Conservation (phyloP, 768 basidiomycete genomes). For the Lactifluus echinatus region DNA sequence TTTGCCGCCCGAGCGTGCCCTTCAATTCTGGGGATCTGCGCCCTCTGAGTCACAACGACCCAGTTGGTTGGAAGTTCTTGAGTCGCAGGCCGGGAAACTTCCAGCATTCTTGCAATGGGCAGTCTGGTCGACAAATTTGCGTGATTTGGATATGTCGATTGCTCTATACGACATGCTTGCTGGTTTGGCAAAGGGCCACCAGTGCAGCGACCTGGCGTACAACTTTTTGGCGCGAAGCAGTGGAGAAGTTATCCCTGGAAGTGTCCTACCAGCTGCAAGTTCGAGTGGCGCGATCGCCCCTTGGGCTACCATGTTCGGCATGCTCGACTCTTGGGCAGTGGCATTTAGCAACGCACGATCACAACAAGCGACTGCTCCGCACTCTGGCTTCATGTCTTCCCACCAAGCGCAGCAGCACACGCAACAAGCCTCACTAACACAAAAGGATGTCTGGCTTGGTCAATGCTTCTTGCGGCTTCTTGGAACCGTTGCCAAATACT, state of each 20-base stretch:
- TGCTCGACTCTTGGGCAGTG: slow-evolving; percentile 67
- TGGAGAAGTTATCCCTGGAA: slow-evolving; percentile 58
- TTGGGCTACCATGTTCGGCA: slow-evolving; percentile 68
- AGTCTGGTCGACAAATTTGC: slow-evolving; percentile 71
- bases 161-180: slow-evolving; percentile 85
- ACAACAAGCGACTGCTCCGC: slow-evolving; percentile 27
- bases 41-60: slow-evolving; percentile 33
- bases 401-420: slow-evolving; percentile 36
- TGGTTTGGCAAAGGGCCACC: slow-evolving; percentile 75
- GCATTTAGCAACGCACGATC: slow-evolving; percentile 41
- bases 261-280: slow-evolving; percentile 35
- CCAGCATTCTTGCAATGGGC: slow-evolving; percentile 85
- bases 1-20: slow-evolving; percentile 63
- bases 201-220: slow-evolving; percentile 79
- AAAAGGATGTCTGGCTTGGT: slow-evolving; percentile 69
- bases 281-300: slow-evolving; percentile 55
- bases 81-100: slow-evolving; percentile 54
- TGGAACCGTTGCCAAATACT: slow-evolving; percentile 63
- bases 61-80: slow-evolving; percentile 50
- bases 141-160: slow-evolving; percentile 64
- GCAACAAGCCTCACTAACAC: slow-evolving; percentile 40
- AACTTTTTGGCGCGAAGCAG: slow-evolving; percentile 81
- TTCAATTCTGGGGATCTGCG: slow-evolving; percentile 78
- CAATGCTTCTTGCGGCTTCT: slow-evolving; percentile 77
- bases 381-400: slow-evolving; percentile 21